Base-by-base conservation (phyloP, 805 yeast species). In the Yarrowia sp. region DNA sequence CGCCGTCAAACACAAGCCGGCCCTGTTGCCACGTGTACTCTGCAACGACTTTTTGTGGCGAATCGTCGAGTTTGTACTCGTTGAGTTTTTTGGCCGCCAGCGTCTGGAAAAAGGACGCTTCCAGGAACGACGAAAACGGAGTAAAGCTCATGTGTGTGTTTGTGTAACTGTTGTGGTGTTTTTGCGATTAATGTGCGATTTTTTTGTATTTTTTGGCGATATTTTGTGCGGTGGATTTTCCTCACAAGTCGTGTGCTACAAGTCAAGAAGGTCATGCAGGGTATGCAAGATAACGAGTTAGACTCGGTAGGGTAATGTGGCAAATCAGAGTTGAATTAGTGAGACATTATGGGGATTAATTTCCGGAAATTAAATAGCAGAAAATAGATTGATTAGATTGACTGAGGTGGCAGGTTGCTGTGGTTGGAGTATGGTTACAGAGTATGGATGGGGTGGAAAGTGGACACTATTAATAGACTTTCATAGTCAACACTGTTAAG, bases 61-160 rank as follows among this genome's bases (percentile, higher is more conserved):
- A 28, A 41, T 83, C 78, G 69, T 85, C 87, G 22, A 93, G 80
- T 72, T 88, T 89, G 71, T 85, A 81, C 36, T 85, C 82, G 67
- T 91, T 88, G 51, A 95, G 80, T 72, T 95, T 95, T 68, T 85
- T 74, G 52, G 85, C 83, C 0, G 96, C 82, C 11, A 95, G 80
- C 68, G 82, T 82, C 44, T 88, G 86, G 77, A 93, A 95, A 74
- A 95, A 95, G 0, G 96, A 83, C 0, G 97, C 85, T 71, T 93
- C 98, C 22, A 89, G 86, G 73, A 88, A 89, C 2, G 96, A 87
- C 65, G 83, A 85, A 21, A 85, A 74, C 0, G 89, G 82, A 1
- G 82, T 76, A 69, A 78, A 84, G 62, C 76, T 35, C 61, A 54
- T 54, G 10, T 10, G 56, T 48, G 38, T 32, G 35, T n/a, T 28